phyloP scores from a whole-genome alignment of 2,329 filamentous ascomycete genomes.

The Fusarium sp. region DNA sequence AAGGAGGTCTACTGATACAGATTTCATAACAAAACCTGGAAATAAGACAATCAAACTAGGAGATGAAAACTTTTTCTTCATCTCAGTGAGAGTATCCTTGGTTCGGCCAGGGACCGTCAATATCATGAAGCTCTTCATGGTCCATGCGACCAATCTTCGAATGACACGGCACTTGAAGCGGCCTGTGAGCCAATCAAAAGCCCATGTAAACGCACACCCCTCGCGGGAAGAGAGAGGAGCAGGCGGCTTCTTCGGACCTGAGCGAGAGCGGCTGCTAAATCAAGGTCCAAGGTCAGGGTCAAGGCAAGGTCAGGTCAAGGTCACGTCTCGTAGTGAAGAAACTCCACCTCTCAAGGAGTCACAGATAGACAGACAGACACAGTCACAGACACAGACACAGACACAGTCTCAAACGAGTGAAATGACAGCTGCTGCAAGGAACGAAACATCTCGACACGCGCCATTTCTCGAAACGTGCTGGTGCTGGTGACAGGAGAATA shows the following conservation, averaged over 20 bases:
- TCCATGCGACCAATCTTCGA: constrained; percentile 31
- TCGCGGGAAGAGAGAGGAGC: constrained; percentile 4
- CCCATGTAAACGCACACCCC: constrained; percentile 25
- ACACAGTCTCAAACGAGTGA: constrained; percentile 17
- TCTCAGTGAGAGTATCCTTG: constrained; percentile 4
- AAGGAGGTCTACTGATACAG: neutral
- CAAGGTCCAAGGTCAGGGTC: constrained; percentile 12
- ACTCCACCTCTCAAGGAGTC: constrained; percentile 13
- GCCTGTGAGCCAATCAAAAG: constrained; percentile 33
- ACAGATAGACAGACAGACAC: neutral
- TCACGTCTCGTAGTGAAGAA: constrained; percentile 9
- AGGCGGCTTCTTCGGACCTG: constrained; percentile 34
- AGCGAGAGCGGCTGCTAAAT: constrained; percentile 33
- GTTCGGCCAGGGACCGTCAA: constrained; percentile 6
- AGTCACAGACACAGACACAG: constrained; percentile 1
- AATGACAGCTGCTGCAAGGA: constrained; percentile 20
- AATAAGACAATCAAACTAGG: neutral
- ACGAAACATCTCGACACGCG: constrained; percentile 22
- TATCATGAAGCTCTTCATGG: constrained; percentile 18
- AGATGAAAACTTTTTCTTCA: constrained; percentile 14
- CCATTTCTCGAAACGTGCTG: constrained; percentile 34
- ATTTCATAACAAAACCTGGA: constrained; percentile 7
- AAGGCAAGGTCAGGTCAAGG: constrained; percentile 1
- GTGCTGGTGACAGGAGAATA: constrained; percentile 8
- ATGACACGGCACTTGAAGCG: constrained; percentile 36